Percentiles rank a stretch among this genome's conserved stretches.
Conservation (phyloP, 495 filamentous ascomycete species). For the Annulohypoxylon moriforme region DNA sequence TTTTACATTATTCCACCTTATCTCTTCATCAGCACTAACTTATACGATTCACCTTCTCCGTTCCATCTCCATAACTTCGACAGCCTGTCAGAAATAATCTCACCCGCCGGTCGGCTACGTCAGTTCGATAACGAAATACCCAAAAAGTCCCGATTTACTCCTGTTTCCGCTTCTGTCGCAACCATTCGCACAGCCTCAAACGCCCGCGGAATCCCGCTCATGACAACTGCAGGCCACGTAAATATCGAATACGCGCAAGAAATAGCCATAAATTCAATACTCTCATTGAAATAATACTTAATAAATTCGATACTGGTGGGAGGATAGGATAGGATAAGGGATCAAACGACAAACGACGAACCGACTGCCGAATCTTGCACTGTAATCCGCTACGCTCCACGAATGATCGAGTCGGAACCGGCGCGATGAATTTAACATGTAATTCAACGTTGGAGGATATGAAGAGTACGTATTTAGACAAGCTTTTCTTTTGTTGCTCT, state of each 20-base stretch:
- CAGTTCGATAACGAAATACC: slow-evolving; percentile 1
- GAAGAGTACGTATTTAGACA: slow-evolving; percentile 59
- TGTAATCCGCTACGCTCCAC: not conserved
- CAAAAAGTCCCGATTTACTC: not conserved
- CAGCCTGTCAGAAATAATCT: slow-evolving; percentile 19
- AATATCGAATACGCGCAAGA: slow-evolving; percentile 15
- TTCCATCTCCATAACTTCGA: not conserved
- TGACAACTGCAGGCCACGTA: slow-evolving; percentile 5
- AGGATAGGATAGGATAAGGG: not conserved
- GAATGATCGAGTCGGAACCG: slow-evolving; percentile 24
- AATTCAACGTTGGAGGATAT: slow-evolving; percentile 67
- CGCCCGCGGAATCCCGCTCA: slow-evolving; percentile 12
- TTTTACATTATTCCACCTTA: not conserved
- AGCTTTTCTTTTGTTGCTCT: slow-evolving; percentile 18
- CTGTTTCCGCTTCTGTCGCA: slow-evolving; percentile 16
- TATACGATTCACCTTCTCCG: no score
- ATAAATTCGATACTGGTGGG: slow-evolving; percentile 10
- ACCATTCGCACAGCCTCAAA: slow-evolving; percentile 22
- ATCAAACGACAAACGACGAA: not conserved
- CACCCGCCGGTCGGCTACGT: slow-evolving; percentile 38
- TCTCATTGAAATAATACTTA: not conserved
- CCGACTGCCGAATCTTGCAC: not conserved
- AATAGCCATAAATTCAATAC: slow-evolving; percentile 13
- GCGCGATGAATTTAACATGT: slow-evolving; percentile 56
- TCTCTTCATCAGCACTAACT: slow-evolving; percentile 16